phyloP scores from a whole-genome alignment of 495 filamentous ascomycete species.

The Aspergillus mulundensis region DNA sequence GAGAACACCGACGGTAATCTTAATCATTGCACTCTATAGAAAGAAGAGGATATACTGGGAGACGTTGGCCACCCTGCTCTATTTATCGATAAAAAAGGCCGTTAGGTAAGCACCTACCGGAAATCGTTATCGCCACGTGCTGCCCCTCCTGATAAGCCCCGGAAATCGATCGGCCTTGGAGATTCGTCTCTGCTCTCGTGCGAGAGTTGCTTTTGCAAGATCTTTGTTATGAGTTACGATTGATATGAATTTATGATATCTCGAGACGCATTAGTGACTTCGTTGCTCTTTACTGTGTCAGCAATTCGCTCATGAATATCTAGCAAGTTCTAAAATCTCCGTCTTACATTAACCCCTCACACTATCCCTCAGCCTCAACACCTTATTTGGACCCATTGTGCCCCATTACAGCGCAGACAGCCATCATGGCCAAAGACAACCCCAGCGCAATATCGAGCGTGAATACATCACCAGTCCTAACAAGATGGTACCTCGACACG shows the following conservation, averaged over 20 bases:
- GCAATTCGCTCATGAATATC: not conserved
- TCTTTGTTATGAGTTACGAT: slow-evolving; percentile 1
- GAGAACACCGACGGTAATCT: slow-evolving; percentile 72
- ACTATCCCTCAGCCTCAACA: not conserved
- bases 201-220: not conserved
- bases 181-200: not conserved
- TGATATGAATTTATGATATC: not conserved
- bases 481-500: slow-evolving; percentile 44
- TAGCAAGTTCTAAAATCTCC: not conserved
- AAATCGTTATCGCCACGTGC: slow-evolving; percentile 25
- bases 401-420: not conserved
- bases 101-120: slow-evolving; percentile 12
- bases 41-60: not conserved
- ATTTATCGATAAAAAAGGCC: slow-evolving; percentile 4
- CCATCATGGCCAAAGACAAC: slow-evolving; percentile 13
- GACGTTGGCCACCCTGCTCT: slow-evolving; percentile 4
- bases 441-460: not conserved
- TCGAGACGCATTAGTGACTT: not conserved
- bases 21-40: slow-evolving; percentile 22
- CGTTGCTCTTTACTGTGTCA: not conserved
- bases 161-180: not conserved
- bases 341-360: not conserved
- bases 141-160: slow-evolving; percentile 21
- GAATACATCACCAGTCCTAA: slow-evolving; percentile 9
- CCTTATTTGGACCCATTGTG: not conserved